These are phyloP conservation scores for Lathyrus aphaca DNA, from an alignment of 306 rosid genomes.

Conservation along the genomic window DNA sequence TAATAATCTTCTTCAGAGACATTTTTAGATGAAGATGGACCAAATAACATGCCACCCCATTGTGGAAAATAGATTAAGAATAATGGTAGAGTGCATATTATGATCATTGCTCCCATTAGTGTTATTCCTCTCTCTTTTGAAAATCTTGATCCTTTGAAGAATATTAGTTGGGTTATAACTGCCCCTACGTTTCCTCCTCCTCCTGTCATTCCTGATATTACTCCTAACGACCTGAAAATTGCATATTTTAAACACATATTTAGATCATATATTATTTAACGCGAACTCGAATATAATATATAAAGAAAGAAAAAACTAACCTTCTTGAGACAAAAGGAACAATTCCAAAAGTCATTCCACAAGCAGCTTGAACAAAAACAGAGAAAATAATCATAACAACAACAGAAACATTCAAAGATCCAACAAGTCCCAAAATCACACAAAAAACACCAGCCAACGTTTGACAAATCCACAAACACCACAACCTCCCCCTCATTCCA, in stretches of 20 bases:
- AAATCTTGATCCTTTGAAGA: slow-evolving; percentile 77
- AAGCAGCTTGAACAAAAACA: slow-evolving; percentile 79
- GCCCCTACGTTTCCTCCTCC: slow-evolving; percentile 97
- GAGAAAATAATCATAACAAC: slow-evolving; percentile 75
- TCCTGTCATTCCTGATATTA: slow-evolving; percentile 89
- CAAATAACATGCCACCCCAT: slow-evolving; percentile 87
- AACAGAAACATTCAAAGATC: slow-evolving; percentile 58
- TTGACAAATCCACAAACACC: slow-evolving; percentile 74
- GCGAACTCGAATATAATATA: too few species aligned
- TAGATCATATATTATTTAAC: too few species aligned
- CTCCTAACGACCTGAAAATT: slow-evolving; percentile 75
- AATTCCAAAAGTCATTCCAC: slow-evolving; percentile 93
- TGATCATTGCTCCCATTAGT: slow-evolving; percentile 85
- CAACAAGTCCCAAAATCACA: slow-evolving; percentile 59
- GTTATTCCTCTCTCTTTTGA: slow-evolving; percentile 81
- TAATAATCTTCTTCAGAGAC: slow-evolving; percentile 79
- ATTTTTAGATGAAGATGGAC: slow-evolving; percentile 53
- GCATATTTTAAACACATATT: neutral
- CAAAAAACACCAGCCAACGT: slow-evolving; percentile 75
- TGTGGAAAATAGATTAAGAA: slow-evolving; percentile 70
- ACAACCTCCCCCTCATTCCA: slow-evolving; percentile 90
- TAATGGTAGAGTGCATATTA: slow-evolving; percentile 68
- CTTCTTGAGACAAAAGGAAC: slow-evolving; percentile 93
- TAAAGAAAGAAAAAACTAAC: slow-evolving; percentile 40
- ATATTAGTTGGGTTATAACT: slow-evolving; percentile 73